A percentile compares a stretch with the other conserved stretches of the same genome.
Conservation (phyloP, 192 early-diverging fungal species). For the Coemansia sp. region DNA sequence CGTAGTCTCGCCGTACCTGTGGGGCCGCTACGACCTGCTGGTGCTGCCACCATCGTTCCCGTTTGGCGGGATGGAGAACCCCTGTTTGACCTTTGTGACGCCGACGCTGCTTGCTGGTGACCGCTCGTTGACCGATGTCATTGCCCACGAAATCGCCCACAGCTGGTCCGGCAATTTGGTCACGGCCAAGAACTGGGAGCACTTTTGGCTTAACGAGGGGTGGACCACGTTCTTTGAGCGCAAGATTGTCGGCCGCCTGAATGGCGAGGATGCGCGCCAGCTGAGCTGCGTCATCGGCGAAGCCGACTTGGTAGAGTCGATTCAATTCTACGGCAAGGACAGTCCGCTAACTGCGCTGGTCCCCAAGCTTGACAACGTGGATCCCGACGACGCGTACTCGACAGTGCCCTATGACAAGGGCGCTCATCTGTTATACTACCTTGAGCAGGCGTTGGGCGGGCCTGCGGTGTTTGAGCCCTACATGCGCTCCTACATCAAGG, state of each 20-base stretch:
- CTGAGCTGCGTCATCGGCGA: constrained; percentile 85
- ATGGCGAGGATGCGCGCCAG: constrained; percentile 72
- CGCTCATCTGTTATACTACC: constrained; percentile 87
- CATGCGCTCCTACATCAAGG: constrained; percentile 71
- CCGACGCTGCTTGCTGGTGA: constrained; percentile 95
- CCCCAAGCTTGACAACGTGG: constrained; percentile 68
- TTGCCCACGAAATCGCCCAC: constrained; percentile 92
- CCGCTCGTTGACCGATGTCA: constrained; percentile 86
- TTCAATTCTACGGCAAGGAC: constrained; percentile 62
- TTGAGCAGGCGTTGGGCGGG: constrained; percentile 86
- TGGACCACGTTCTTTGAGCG: constrained; percentile 92
- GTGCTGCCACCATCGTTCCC: constrained; percentile 84
- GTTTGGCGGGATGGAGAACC: constrained; percentile 97
- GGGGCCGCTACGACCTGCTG: constrained; percentile 94
- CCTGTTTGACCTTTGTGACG: constrained; percentile 96
- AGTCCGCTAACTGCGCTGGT: constrained; percentile 67
- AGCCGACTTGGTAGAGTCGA: constrained; percentile 67
- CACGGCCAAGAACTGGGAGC: constrained; percentile 76
- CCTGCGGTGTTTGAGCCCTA: constrained; percentile 80
- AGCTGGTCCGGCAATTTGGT: constrained; percentile 89
- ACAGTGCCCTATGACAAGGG: constrained; percentile 95
- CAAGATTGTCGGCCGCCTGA: constrained; percentile 77
- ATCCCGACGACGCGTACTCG: constrained; percentile 81
- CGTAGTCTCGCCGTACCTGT: constrained; percentile 85
- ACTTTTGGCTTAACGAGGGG: constrained; percentile 95